A percentile compares a stretch with the other conserved stretches of the same genome.
These are phyloP conservation scores for Pleurozium schreberi DNA, from an alignment of 225 moss, liverwort and hornwort genomes.

Conservation along the genomic window DNA sequence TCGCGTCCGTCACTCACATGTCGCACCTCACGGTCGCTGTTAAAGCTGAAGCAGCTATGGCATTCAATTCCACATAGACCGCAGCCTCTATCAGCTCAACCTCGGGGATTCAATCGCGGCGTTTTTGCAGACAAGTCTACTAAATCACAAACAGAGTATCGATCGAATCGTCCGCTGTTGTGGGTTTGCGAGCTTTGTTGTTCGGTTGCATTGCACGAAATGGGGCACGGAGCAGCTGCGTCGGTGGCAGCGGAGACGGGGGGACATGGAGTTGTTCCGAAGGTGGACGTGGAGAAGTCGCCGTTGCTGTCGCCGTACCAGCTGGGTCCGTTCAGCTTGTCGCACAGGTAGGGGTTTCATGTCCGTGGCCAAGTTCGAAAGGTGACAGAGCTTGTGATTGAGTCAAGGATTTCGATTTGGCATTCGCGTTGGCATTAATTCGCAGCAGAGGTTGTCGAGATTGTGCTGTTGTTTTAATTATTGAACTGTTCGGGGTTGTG, in stretches of 20 bases:
- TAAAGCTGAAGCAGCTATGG: neutral
- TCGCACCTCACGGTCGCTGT: too few species aligned
- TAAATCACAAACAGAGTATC: neutral
- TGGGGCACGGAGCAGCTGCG: constrained; percentile 9
- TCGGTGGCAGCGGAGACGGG: neutral
- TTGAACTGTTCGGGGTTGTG: neutral
- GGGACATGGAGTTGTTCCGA: neutral
- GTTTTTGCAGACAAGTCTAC: neutral
- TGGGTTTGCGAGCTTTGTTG: neutral
- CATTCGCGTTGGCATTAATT: too few species aligned
- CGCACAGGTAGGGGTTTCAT: neutral
- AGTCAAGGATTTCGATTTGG: neutral
- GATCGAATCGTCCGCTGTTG: too few species aligned
- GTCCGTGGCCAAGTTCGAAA: neutral
- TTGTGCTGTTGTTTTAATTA: neutral
- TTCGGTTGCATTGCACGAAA: neutral
- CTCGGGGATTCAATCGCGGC: too few species aligned
- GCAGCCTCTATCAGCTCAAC: neutral
- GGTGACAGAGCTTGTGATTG: neutral
- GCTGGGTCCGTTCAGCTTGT: constrained; percentile 23
- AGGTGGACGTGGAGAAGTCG: neutral
- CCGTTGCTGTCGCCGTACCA: constrained; percentile 22
- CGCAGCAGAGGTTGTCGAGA: neutral
- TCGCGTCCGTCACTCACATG: neutral
- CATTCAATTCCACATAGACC: neutral